Percentiles rank a stretch among this genome's conserved stretches.
These are phyloP conservation scores for Pseudonitzschia pungens DNA, from an alignment of 108 stramenopile genomes.

Conservation along the genomic window DNA sequence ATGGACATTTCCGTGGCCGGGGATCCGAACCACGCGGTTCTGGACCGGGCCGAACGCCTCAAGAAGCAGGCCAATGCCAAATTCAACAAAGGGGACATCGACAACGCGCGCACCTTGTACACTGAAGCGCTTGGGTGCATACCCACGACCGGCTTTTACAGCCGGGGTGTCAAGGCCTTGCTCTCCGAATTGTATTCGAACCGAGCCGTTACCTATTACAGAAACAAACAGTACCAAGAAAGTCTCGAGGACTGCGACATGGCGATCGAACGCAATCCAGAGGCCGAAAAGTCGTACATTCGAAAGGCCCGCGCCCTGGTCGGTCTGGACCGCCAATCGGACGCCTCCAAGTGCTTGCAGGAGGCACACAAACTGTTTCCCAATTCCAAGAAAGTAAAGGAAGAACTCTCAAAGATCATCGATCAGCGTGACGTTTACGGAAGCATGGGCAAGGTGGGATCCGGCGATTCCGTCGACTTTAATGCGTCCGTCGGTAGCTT, in stretches of 20 bases:
- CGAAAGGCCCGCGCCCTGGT: conserved; percentile 35
- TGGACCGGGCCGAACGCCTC: conserved; percentile 34
- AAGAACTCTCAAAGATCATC: conserved; percentile 29
- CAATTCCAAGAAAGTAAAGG: conserved; percentile 31
- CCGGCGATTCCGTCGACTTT: conserved; percentile 25
- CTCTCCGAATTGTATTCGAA: conserved; percentile 39
- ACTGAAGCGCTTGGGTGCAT: conserved; percentile 33
- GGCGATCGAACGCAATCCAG: conserved; percentile 33
- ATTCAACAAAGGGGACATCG: conserved; percentile 44
- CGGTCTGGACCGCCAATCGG: conserved; percentile 26
- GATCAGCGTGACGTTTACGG: conserved; percentile 19
- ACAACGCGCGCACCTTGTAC: conserved; percentile 27
- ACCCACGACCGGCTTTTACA: conserved; percentile 23
- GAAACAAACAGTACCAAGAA: conserved; percentile 32
- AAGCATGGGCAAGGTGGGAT: not conserved
- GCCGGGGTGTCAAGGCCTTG: conserved; percentile 26
- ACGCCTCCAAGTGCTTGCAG: conserved; percentile 30
- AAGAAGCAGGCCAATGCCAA: conserved; percentile 46
- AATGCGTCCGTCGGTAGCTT: conserved; percentile 27
- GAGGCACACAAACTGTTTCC: conserved; percentile 24
- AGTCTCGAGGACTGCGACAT: conserved; percentile 35
- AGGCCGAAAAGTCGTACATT: conserved; percentile 33
- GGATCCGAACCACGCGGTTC: conserved; percentile 34
- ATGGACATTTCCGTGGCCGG: conserved; percentile 32
- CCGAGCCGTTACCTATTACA: conserved; percentile 37